phyloP scores from a whole-genome alignment of 78 protist genomes.

The Monocercomonoides exilis region DNA sequence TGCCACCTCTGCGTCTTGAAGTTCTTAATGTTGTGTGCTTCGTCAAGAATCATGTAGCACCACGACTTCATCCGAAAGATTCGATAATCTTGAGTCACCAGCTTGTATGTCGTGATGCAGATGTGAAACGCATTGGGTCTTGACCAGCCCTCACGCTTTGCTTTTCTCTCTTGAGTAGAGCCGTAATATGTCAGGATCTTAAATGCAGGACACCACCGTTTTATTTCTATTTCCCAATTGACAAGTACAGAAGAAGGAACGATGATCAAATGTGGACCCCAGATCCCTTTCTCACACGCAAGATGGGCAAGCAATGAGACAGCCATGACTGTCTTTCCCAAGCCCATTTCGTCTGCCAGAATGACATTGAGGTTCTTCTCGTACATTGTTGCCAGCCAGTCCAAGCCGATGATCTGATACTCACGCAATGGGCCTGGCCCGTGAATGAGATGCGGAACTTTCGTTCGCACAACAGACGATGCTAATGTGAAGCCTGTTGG shows the following conservation, averaged over 20 bases:
- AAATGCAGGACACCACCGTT: conserved; percentile 78
- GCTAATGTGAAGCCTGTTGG: conserved; percentile 66
- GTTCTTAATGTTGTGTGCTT: conserved; percentile 92
- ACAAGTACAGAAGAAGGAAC: conserved; percentile 69
- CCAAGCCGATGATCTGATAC: conserved; percentile 80
- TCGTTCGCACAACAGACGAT: conserved; percentile 47
- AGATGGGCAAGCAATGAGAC: conserved; percentile 80
- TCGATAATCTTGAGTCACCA: conserved; percentile 55
- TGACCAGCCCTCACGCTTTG: conserved; percentile 73
- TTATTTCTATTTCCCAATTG: conserved; percentile 86
- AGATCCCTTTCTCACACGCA: conserved; percentile 56
- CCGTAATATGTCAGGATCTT: conserved; percentile 80
- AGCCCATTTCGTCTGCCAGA: conserved; percentile 91
- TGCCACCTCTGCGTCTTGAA: conserved; percentile 66
- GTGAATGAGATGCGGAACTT: conserved; percentile 58
- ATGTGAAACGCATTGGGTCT: conserved; percentile 37
- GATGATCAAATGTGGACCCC: conserved; percentile 89
- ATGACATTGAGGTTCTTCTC: conserved; percentile 74
- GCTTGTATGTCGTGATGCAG: conserved; percentile 75
- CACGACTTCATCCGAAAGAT: conserved; percentile 62
- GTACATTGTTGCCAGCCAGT: conserved; percentile 76
- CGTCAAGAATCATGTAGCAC: conserved; percentile 86
- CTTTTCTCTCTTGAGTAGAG: conserved; percentile 57
- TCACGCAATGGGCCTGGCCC: conserved; percentile 55
- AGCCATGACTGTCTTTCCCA: conserved; percentile 70